phyloP scores from a whole-genome alignment of 2,329 filamentous ascomycete genomes.

The Penicillium vulpinum region DNA sequence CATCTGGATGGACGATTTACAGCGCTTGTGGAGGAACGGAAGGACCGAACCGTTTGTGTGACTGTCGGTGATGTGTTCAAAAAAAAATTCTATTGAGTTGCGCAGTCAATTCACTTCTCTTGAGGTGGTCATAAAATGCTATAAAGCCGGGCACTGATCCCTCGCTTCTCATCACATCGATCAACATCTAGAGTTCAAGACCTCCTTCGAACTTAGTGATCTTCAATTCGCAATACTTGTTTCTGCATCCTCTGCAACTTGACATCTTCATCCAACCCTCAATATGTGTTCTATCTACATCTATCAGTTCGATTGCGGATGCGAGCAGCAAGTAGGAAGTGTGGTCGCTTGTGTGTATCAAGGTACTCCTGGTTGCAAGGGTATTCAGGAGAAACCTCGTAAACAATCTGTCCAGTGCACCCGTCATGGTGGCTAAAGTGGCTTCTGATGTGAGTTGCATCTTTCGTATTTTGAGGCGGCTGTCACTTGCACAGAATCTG shows the following conservation, averaged over 20 bases:
- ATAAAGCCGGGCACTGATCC: constrained; percentile 21
- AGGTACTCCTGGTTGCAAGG: constrained; percentile 32
- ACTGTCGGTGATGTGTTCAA: constrained; percentile 6
- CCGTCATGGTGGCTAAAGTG: constrained; percentile 19
- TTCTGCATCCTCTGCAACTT: neutral
- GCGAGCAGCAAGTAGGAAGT: constrained; percentile 34
- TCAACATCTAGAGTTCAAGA: constrained; percentile 2
- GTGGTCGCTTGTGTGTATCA: constrained; percentile 37
- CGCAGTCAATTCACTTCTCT: constrained; percentile 19
- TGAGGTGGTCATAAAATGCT: constrained; percentile 22
- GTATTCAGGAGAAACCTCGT: constrained; percentile 35
- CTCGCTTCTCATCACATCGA: constrained; percentile 4
- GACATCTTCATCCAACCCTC: neutral
- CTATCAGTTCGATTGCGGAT: constrained; percentile 41
- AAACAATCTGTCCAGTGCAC: constrained; percentile 36
- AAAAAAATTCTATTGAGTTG: constrained; percentile 15
- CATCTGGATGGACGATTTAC: constrained; percentile 11
- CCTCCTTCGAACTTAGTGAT: neutral
- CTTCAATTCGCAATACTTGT: neutral
- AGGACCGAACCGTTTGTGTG: neutral
- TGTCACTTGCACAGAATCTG: constrained; percentile 8
- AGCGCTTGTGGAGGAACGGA: constrained; percentile 10
- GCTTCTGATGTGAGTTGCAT: neutral
- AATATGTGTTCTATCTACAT: constrained; percentile 42
- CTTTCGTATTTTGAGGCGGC: neutral